Evolutionary conservation across 805 yeast genomes (phyloP), one percentile per base, ranked within the genome.

Genomic region (Kodamaea restingae): DNA sequence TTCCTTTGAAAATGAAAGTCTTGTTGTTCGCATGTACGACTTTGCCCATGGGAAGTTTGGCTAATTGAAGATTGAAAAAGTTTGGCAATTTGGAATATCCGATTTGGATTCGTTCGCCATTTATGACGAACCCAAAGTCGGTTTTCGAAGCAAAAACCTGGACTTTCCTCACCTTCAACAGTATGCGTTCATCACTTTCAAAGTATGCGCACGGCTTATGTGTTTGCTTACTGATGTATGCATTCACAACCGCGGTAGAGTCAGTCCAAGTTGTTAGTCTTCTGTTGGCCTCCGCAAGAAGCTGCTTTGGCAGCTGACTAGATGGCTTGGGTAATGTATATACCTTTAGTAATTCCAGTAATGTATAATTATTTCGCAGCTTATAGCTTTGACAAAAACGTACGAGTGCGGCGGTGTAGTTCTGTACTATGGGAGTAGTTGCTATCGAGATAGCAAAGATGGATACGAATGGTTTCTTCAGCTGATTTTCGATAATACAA

Each of bases 341-440:
- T 7, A 15, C 5, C 12, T 21, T 36, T 15, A 30, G 27, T 8
- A 36, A 17, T n/a, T 18, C 34, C n/a, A 25, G 21, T 6, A 36
- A 11, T 11, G 28, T 12, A 26, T 31, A 17, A 22, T 21, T 36
- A 17, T 36, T 10, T 18, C 35, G 26, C 24, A 22, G 21, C 11
- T 31, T 38, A 20, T 38, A 32, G 26, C 35, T 31, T 10, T 38
- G 30, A 10, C 32, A 20, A 18, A 32, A 32, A 10, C 40, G 40
- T 12, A 38, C 28, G 6, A 38, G 15, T 4, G 32, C 10, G 8
- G 40, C 27, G 2, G 40, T 38, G 26, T 18, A 32, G 28, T 38
- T 38, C 14, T 31, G n/a, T 4, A 26, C 36, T 7, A 17, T 29
- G 2, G 34, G 18, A 11, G 7, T 14, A 12, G 17, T 9, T 10